Conservation (phyloP, 2,329 filamentous ascomycete species). For the Fusarium hainanense region DNA sequence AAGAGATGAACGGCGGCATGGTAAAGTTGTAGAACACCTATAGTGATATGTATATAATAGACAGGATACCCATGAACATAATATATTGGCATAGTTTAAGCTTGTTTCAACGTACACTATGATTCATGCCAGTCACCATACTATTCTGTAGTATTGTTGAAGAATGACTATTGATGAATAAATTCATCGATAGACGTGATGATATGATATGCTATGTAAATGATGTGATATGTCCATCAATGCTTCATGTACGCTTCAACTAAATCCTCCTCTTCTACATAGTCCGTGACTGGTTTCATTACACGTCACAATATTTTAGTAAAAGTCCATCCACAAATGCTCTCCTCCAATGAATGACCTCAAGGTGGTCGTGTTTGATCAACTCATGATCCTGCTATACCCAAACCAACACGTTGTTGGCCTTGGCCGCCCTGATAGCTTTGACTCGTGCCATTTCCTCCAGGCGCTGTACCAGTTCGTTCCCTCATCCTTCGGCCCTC, state of each 20-base stretch:
- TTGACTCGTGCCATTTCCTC: slow-evolving; percentile 32
- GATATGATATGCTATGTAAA: slow-evolving; percentile 31
- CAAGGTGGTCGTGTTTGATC: neutral
- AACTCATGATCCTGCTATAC: slow-evolving; percentile 61
- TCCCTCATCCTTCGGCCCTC: slow-evolving; percentile 89
- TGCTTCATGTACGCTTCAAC: slow-evolving; percentile 32
- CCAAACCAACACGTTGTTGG: slow-evolving; percentile 61
- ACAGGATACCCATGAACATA: slow-evolving; percentile 1
- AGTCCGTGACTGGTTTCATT: slow-evolving; percentile 40
- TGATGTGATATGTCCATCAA: slow-evolving; percentile 27
- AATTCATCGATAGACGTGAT: slow-evolving; percentile 12
- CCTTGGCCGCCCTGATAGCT: slow-evolving; percentile 38
- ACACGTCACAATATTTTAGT: slow-evolving; percentile 38
- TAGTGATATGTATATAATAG: neutral
- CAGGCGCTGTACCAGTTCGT: slow-evolving; percentile 64
- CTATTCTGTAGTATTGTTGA: neutral
- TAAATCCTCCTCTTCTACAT: slow-evolving; percentile 36
- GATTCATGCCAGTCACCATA: neutral
- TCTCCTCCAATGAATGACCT: neutral
- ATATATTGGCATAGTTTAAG: neutral
- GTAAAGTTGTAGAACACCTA: slow-evolving; percentile 70
- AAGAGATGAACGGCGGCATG: slow-evolving; percentile 70
- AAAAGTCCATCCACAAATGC: slow-evolving; percentile 15
- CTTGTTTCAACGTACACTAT: neutral
- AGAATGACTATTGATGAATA: slow-evolving; percentile 1